Conservation (phyloP, 257 asterid species). For the Craterostigma plantagineum region DNA sequence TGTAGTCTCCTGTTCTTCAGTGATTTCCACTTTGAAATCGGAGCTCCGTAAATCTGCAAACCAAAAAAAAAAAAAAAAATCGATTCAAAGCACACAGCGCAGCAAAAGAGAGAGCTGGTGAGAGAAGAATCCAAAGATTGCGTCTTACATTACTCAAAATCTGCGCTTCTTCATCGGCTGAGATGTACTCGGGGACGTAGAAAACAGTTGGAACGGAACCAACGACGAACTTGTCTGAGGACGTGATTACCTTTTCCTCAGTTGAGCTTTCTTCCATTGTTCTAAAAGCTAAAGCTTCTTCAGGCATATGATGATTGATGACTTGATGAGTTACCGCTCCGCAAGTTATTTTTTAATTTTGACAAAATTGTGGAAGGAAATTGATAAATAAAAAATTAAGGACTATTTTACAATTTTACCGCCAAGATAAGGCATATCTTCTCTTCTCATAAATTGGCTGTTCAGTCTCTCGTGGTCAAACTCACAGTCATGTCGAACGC, state of each 20-base stretch:
- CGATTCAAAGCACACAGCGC: neutral
- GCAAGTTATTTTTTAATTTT: too few relatives aligned
- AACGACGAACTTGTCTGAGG: constrained; percentile 18
- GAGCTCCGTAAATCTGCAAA: constrained; percentile 54
- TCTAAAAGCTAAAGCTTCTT: too few relatives aligned
- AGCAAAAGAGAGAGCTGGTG: neutral
- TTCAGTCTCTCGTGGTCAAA: too few relatives aligned
- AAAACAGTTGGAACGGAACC: constrained; percentile 59
- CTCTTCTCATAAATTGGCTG: too few relatives aligned
- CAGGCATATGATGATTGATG: too few relatives aligned
- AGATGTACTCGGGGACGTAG: constrained; percentile 56
- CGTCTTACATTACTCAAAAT: constrained; percentile 33
- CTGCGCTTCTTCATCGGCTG: constrained; percentile 33
- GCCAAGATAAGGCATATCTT: too few relatives aligned
- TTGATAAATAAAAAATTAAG: too few relatives aligned
- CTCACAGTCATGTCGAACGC: constrained; percentile 51
- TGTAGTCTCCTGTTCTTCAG: constrained; percentile 81
- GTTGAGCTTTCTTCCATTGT: constrained; percentile 7
- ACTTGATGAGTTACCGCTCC: too few relatives aligned
- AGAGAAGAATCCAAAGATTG: neutral
- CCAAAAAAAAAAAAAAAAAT: neutral
- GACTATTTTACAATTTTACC: too few relatives aligned
- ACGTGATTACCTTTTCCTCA: neutral
- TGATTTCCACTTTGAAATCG: constrained; percentile 76
- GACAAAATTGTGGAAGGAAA: too few relatives aligned